phyloP scores from a whole-genome alignment of 2,329 filamentous ascomycete species.

The Penicillium glabrum region DNA sequence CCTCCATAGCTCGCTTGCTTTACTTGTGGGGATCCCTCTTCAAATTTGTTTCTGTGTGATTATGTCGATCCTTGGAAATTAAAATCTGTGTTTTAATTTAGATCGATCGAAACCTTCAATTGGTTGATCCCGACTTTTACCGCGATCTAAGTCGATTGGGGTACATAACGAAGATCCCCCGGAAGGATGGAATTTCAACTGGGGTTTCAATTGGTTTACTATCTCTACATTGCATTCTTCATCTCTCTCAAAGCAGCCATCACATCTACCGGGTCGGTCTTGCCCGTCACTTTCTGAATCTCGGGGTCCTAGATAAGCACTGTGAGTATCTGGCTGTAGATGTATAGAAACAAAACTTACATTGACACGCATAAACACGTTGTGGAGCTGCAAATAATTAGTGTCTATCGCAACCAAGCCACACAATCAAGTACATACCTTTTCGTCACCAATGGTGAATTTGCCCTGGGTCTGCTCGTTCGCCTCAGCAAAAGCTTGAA shows the following conservation, averaged over 20 bases:
- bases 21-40: not conserved
- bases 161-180: conserved; percentile 7
- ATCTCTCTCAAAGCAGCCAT: conserved; percentile 84
- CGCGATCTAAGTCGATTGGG: not conserved
- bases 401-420: not conserved
- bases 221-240: conserved; percentile 61
- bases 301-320: conserved; percentile 63
- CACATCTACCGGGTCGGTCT: conserved; percentile 76
- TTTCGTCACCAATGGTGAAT: conserved; percentile 96
- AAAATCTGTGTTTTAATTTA: not conserved
- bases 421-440: conserved; percentile 57
- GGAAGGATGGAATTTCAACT: not conserved
- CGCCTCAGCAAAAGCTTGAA: conserved; percentile 72
- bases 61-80: not conserved
- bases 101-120: not conserved
- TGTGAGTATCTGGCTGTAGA: conserved; percentile 9
- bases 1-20: not conserved
- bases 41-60: not conserved
- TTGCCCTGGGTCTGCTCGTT: conserved; percentile 90
- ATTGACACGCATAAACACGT: conserved; percentile 90
- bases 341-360: conserved; percentile 49
- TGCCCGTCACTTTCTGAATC: conserved; percentile 80
- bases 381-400: conserved; percentile 66
- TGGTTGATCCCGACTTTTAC: conserved; percentile 1
- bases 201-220: not conserved